Evolutionary conservation across 768 basidiomycete genomes (phyloP), one percentile per base, ranked within the genome.

Genomic region (Suillus weaverae): DNA sequence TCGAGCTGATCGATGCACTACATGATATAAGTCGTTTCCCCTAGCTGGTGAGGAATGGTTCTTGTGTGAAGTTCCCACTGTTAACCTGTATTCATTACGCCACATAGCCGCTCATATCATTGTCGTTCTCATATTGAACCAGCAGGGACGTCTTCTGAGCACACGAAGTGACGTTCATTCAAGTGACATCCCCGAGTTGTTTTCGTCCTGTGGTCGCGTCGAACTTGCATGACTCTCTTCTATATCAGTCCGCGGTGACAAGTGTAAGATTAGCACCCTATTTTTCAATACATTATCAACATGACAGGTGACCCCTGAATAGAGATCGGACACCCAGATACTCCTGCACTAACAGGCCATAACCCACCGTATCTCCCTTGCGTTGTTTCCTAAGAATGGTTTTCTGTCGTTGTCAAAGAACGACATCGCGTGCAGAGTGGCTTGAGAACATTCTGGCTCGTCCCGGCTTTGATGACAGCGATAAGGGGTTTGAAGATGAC

Each of bases 401-500:
- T 22, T 43, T 46, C 10, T n/a, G 4, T 46, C 44, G n/a, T 46
- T n/a, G 46, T 48, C 3, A 48, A 46, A 48, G 5, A 48, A 46
- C 9, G n/a, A 10, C n/a, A 11, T 46, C n/a, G 13, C 46, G 13
- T 48, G 44, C 5, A 22, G 44, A 22, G 20, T 44, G 44, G n/a
- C 20, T 81, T 9, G 73, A 80, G 50, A 78, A 82, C 63, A 72
- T 88, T 30, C 88, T 85, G 84, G 67, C 79, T 60, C 80, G 85
- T 26, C 76, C 87, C 44, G 83, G 81, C 26, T 70, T 85, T 68
- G 82, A 86, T 67, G 83, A 84, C 8, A 71, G 79, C 48, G 84
- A 89, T 69, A 84, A 82, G 69, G 85, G 74, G 77, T 64, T 72
- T 73, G 53, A 85, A 85, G 64, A 78, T 81, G 22, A 80, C 81